Base-by-base conservation (phyloP, 805 yeast genomes). In the Danielia reshetovae region DNA sequence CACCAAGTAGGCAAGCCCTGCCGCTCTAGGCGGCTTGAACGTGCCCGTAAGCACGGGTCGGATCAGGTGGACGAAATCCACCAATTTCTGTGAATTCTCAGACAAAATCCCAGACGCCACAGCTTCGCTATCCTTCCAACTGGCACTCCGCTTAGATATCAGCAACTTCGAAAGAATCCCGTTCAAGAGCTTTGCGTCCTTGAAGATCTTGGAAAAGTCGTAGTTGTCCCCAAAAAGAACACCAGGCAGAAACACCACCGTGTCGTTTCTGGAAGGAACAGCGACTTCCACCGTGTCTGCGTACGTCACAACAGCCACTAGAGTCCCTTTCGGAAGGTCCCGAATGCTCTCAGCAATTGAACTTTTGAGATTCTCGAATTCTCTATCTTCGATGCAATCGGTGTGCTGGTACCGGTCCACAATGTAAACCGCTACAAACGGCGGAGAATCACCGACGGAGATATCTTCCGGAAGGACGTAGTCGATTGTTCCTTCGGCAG, bases 1-100 rank as follows among this genome's bases (percentile, higher is more conserved):
- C 2, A 60, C 33, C 31, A 50, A 53, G 7, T 52, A 39, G 5
- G 72, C 67, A 9, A 60, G 36, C 0, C 74, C 74, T 0, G 68
- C 49, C 2, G 57, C 42, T 28, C 73, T 48, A 2, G 51, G 38
- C 0, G 69, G 64, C 37, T 62, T 62, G 22, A 43, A 59, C 1
- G 58, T 39, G 8, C 39, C 29, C 0, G 65, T 52, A 8, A 47
- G 32, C 8, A 41, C 55, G 1, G 66, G 65, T 17, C 34, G 43
- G 8, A 59, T n/a, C 2, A 11, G 16, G 12, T 19, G 27, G 8
- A 59, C 28, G 17, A 35, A 29, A 2, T 39, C 33, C 3, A 31
- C 24, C 17, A 59, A 29, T 2, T 25, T 15, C 5, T 32, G n/a
- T n/a, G n/a, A n/a, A n/a, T n/a, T n/a, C n/a, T n/a, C n/a, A 9